These are phyloP conservation scores for Curvularia verruculosa DNA, from an alignment of 2,329 filamentous ascomycete genomes.

Conservation along the genomic window DNA sequence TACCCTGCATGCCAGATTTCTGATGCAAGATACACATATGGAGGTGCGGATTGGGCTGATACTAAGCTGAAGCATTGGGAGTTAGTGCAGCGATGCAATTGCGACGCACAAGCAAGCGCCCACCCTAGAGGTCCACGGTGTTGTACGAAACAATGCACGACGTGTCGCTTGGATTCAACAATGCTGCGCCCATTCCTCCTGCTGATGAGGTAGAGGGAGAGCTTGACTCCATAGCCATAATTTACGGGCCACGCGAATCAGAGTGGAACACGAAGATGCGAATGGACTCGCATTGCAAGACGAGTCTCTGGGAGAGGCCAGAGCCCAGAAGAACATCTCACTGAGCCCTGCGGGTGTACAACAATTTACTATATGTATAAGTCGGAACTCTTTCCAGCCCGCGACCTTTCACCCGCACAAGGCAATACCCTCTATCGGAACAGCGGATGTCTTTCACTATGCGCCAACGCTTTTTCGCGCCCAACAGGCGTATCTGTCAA, in stretches of 20 bases:
- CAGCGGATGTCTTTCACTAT: conserved; percentile 13
- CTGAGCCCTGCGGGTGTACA: no score
- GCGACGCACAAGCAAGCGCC: not conserved
- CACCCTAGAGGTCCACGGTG: not conserved
- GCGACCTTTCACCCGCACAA: not conserved
- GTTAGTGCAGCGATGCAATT: not conserved
- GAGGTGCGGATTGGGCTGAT: conserved; percentile 10
- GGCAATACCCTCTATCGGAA: not conserved
- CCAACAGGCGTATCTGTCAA: conserved; percentile 7
- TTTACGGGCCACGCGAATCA: not conserved
- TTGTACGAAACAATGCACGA: not conserved
- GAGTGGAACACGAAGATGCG: no score
- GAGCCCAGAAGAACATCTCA: not conserved
- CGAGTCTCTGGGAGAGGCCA: not conserved
- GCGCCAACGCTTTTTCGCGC: conserved; percentile 1
- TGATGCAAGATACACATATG: conserved; percentile 12
- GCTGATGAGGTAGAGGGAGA: not conserved
- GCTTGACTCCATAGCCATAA: no score
- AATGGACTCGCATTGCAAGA: not conserved
- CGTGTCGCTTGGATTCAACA: not conserved
- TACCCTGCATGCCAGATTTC: not conserved
- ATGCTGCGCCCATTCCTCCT: not conserved
- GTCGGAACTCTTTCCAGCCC: not conserved
- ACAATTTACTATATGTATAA: not conserved
- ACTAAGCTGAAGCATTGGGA: not conserved